phyloP scores from a whole-genome alignment of 75 land plant species.

The Sequoia sempervirens region DNA sequence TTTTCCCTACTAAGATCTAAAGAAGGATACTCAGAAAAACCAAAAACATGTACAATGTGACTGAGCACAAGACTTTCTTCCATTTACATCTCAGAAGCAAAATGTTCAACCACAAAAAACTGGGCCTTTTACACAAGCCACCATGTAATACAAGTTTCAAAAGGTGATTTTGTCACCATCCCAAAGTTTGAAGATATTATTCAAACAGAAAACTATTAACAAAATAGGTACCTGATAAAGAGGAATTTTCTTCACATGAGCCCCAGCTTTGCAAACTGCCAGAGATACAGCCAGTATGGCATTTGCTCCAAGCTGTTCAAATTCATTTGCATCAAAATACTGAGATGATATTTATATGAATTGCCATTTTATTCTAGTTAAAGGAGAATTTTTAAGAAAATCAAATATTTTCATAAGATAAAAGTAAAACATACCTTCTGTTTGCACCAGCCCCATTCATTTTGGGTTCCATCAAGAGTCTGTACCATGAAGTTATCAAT shows the following conservation, averaged over 20 bases:
- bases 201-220: no score
- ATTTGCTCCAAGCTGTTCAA: conserved; percentile 92
- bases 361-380: background rate
- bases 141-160: background rate
- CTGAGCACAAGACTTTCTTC: background rate
- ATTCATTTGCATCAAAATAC: background rate
- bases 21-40: no score
- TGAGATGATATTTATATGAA: background rate
- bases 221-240: conserved; percentile 69
- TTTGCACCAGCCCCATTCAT: conserved; percentile 99
- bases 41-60: no score
- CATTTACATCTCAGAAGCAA: background rate
- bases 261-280: conserved; percentile 98
- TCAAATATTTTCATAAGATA: background rate
- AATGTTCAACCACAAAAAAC: background rate
- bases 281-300: conserved; percentile 95
- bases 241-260: conserved; percentile 68
- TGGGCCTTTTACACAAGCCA: background rate
- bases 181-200: background rate
- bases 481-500: conserved; percentile 97
- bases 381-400: background rate
- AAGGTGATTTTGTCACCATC: background rate
- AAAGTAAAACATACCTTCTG: conserved; percentile 63
- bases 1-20: no score
- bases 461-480: conserved; percentile 88